Conservation (phyloP, 148 eudicot species). For the Spergularia marina region DNA sequence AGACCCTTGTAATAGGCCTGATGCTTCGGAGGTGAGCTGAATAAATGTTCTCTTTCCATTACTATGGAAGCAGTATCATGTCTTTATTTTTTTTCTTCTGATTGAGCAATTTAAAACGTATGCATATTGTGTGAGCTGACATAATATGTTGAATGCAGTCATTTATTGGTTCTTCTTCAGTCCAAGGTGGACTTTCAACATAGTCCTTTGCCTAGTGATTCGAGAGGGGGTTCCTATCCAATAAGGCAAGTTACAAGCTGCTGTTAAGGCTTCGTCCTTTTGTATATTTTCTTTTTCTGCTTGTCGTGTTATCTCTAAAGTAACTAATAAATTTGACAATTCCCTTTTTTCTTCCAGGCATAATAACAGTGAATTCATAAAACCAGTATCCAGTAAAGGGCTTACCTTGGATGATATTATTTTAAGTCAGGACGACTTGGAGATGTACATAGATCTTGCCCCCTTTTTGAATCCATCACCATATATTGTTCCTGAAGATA, state of each 20-base stretch:
- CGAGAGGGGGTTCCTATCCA: slow-evolving; percentile 74
- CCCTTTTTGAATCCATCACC: slow-evolving; percentile 92
- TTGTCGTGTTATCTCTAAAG: neutral
- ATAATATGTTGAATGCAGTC: slow-evolving; percentile 53
- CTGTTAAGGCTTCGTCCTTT: neutral
- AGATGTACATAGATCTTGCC: slow-evolving; percentile 98
- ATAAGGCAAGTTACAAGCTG: slow-evolving; percentile 54
- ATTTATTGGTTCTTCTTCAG: slow-evolving; percentile 90
- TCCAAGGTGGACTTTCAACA: slow-evolving; percentile 96
- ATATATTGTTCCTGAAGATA: slow-evolving; percentile 90
- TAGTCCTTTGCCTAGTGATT: slow-evolving; percentile 78
- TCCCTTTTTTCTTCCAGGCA: slow-evolving; percentile 54
- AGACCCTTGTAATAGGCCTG: slow-evolving; percentile 82
- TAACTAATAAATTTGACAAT: neutral
- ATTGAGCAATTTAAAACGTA: neutral
- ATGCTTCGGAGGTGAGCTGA: slow-evolving; percentile 75
- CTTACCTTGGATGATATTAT: slow-evolving; percentile 72
- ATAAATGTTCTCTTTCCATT: neutral
- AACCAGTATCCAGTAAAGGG: slow-evolving; percentile 93
- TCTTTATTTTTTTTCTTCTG: neutral
- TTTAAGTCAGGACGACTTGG: slow-evolving; percentile 77
- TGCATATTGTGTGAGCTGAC: slow-evolving; percentile 16
- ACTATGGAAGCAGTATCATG: neutral
- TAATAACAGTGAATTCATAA: slow-evolving; percentile 83
- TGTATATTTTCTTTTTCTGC: neutral